These are phyloP conservation scores for Colletotrichum sp. DNA, from an alignment of 2,329 filamentous ascomycete genomes.

Conservation along the genomic window DNA sequence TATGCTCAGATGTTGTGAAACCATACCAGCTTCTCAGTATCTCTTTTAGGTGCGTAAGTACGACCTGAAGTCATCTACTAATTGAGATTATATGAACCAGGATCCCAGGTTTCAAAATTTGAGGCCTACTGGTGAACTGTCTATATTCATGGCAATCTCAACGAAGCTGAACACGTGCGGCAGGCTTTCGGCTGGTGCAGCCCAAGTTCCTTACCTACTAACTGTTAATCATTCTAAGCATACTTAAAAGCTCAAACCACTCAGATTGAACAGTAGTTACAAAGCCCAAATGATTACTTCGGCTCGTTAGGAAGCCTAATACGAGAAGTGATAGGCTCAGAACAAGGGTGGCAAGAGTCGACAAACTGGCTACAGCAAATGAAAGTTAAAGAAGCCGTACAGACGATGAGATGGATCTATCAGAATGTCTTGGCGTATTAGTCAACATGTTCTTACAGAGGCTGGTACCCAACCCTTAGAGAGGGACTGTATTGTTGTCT, in stretches of 20 bases:
- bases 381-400: too few species aligned
- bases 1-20: not conserved
- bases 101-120: not conserved
- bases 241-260: not conserved
- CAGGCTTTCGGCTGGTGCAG: not conserved
- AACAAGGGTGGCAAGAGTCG: not conserved
- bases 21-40: not conserved
- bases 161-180: not conserved
- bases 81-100: not conserved
- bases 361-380: not conserved
- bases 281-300: not conserved
- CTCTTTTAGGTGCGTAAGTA: not conserved
- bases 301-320: not conserved
- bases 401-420: not conserved
- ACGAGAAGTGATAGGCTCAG: not conserved
- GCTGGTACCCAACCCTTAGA: accelerated
- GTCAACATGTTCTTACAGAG: not conserved
- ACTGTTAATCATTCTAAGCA: not conserved
- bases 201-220: not conserved
- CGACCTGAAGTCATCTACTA: not conserved
- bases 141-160: not conserved
- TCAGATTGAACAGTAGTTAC: not conserved
- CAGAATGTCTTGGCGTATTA: not conserved
- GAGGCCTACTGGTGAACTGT: not conserved
- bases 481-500: accelerated